Base-by-base conservation (phyloP, 164 flowering plant species). In the Umbilicus rupestris region DNA sequence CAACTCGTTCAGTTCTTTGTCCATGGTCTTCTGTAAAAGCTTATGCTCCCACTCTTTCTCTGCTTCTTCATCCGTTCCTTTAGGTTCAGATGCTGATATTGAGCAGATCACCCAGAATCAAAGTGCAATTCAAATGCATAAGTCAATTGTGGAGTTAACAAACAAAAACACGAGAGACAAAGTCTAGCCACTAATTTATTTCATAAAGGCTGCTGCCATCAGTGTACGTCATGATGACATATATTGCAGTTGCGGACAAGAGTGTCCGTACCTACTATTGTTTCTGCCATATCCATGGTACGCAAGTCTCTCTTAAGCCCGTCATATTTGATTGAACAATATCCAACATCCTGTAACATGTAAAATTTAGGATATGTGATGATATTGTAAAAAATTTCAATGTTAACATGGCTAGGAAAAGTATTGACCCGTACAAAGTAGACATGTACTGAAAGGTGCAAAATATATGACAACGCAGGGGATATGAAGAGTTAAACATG, bases 21-120 rank as follows among this genome's bases (percentile, higher is more conserved):
- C 99, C 99, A 95, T 87, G 3, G 82, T 77, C 73, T 85, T 83
- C 68, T 92, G 97, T 42, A 87, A 74, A 69, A 92, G 81, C 31
- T 86, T 87, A 73, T 92, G 97, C 71, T 92, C 98, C 99, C 96
- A 92, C 78, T 92, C 99, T 71, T 92, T 90, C 45, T 85, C 87
- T 26, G 78, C 90, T 79, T 86, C 97, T 72, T 90, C 99, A 72
- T 88, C 96, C 59, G 83, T 82, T 71, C 83, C 97, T 68, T 74
- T 77, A 58, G 89, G 75, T 78, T 89, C 96, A 73, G 88, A 95
- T 85, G 78, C 71, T 71, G 72, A 67, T 58, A 46, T 62, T 26
- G 29, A 15, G 62, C 3, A 63, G 8, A 55, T 11, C 55, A 26
- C 28, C 46, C 58, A 22, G 28, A 12, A 58, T 49, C 44, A 55